Base-by-base conservation (phyloP, 176 grass and related monocot genomes). In the Avena sativa region DNA sequence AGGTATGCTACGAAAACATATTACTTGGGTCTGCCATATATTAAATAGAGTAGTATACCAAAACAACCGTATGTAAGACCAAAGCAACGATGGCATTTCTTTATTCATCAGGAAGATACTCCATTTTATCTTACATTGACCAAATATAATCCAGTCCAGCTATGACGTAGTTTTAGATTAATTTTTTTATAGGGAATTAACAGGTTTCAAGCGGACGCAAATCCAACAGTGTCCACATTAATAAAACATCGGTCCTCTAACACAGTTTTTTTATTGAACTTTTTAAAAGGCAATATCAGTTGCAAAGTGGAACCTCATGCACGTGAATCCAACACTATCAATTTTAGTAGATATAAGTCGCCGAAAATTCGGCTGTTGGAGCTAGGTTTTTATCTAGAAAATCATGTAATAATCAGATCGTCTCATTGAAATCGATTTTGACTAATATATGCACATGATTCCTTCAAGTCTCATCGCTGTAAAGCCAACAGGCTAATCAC, bases 81-180 rank as follows among this genome's bases (percentile, higher is more conserved):
- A 83, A 44, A 71, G 43, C 9, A 0, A 72, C 34, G 43, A 44
- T 44, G 65, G 51, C 2, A 77, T 12, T 71, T 75, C 3, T 67
- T 34, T 89, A 68, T 49, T 59, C 69, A 66, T n/a, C 32, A 71
- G 14, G 56, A 71, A 87, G 64, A 83, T 66, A 79, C 5, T 47
- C 23, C 9, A 56, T 90, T 23, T 47, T 44, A 71, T 34, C 30
- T 47, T 38, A 66, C 4, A 38, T 72, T 86, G 55, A 38, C 84
- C 44, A 79, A 79, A 64, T 57, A 57, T 21, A 83, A 74, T 58
- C 3, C 48, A 80, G 20, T 59, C 49, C 13, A 83, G 66, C 57
- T 84, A 74, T 28, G 66, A 5, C 25, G 67, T 13, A 70, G 48
- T 52, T 71, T 44, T 74, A 58, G 64, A 69, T 81, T 69, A 3